phyloP scores from a whole-genome alignment of 768 basidiomycete species.

The Panellus pusillus region DNA sequence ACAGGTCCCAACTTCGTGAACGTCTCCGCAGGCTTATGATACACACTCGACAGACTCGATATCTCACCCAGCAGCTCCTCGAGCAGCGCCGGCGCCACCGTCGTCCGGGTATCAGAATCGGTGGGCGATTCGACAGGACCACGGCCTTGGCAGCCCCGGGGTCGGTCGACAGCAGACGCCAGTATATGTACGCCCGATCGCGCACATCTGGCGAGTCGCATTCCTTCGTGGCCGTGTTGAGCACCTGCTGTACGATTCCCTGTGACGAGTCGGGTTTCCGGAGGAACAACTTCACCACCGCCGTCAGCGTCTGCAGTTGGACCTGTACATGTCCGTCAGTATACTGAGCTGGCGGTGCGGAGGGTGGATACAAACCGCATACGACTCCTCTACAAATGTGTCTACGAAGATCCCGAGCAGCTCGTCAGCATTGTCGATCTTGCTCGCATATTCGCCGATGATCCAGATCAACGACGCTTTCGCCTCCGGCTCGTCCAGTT shows the following conservation, averaged over 20 bases:
- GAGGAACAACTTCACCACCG: slow-evolving; percentile 95
- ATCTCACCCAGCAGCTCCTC: slow-evolving; percentile 93
- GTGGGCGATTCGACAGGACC: slow-evolving; percentile 89
- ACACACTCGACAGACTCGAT: slow-evolving; percentile 88
- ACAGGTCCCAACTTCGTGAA: slow-evolving; percentile 92
- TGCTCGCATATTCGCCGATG: slow-evolving; percentile 97
- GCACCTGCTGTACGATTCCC: slow-evolving; percentile 83
- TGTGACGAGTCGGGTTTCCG: slow-evolving; percentile 95
- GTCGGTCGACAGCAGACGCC: slow-evolving; percentile 93
- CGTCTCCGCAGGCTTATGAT: slow-evolving; percentile 95
- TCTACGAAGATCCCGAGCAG: slow-evolving; percentile 91
- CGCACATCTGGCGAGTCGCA: slow-evolving; percentile 97
- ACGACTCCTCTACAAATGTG: slow-evolving; percentile 90
- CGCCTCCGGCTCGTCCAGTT: slow-evolving; percentile 97
- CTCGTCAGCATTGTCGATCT: slow-evolving; percentile 97
- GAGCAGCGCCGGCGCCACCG: slow-evolving; percentile 81
- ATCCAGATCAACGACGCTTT: slow-evolving; percentile 99
- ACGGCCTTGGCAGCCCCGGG: slow-evolving; percentile 95
- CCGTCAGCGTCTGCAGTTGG: slow-evolving; percentile 84
- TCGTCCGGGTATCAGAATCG: slow-evolving; percentile 90
- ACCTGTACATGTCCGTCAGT: slow-evolving; percentile 34
- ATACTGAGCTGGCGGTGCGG: not conserved
- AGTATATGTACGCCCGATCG: slow-evolving; percentile 97
- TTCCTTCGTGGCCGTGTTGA: slow-evolving; percentile 94
- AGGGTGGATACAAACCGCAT: slow-evolving; percentile 41